Evolutionary conservation across 2,329 filamentous ascomycete species (phyloP).

Genomic region (Apiospora arundinis): DNA sequence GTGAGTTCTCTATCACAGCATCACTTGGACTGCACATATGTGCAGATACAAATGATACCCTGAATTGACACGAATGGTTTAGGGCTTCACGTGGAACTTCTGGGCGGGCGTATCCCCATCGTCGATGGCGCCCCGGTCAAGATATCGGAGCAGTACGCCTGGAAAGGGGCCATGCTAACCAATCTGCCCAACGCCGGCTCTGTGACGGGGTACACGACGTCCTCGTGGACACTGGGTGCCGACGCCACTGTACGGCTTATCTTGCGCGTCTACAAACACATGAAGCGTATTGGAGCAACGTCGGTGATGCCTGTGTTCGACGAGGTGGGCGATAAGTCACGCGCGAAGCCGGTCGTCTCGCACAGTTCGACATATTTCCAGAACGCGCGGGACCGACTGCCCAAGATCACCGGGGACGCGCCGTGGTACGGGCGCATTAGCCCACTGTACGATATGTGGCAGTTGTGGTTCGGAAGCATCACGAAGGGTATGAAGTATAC

Average conservation of each 20-base stretch:
- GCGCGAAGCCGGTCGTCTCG: conserved; percentile 29
- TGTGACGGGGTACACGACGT: conserved; percentile 65
- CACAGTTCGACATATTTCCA: conserved; percentile 33
- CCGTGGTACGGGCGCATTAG: conserved; percentile 35
- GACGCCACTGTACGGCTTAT: conserved; percentile 59
- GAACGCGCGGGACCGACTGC: conserved; percentile 29
- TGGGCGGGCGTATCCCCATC: conserved; percentile 55
- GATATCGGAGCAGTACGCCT: conserved; percentile 55
- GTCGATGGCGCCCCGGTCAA: conserved; percentile 57
- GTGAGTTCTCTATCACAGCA: conserved; percentile 45
- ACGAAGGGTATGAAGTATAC: conserved; percentile 33
- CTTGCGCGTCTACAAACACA: conserved; percentile 56
- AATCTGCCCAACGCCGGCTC: conserved; percentile 66
- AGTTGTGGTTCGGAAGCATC: conserved; percentile 35
- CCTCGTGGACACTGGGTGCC: conserved; percentile 67
- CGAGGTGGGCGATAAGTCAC: conserved; percentile 45
- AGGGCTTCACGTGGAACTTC: conserved; percentile 57
- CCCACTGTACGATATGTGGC: conserved; percentile 30
- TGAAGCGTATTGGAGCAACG: conserved; percentile 51
- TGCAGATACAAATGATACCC: background rate
- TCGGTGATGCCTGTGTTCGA: conserved; percentile 52
- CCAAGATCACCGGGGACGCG: conserved; percentile 31
- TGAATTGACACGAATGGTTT: background rate
- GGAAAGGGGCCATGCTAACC: conserved; percentile 67
- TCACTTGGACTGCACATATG: conserved; percentile 23